These are phyloP conservation scores for Warburgia ugandensis DNA, from an alignment of 164 flowering plant genomes.

Conservation along the genomic window DNA sequence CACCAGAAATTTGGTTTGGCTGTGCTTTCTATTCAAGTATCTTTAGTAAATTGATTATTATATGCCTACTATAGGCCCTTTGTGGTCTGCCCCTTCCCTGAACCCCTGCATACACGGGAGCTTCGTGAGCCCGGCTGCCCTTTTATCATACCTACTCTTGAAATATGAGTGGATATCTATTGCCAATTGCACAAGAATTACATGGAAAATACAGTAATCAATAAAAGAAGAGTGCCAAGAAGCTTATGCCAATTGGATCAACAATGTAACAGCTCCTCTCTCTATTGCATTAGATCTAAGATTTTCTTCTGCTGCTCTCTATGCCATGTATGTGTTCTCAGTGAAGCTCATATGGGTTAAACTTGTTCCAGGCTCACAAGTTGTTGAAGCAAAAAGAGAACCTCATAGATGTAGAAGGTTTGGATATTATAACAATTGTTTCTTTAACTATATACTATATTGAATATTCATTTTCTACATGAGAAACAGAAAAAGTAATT, in stretches of 20 bases:
- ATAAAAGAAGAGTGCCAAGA: conserved; percentile 84
- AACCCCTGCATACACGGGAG: too few relatives aligned
- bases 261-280: conserved; percentile 37
- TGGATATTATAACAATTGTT: conserved; percentile 1
- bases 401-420: conserved; percentile 40
- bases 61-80: too few relatives aligned
- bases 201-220: conserved; percentile 89
- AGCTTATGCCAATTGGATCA: conserved; percentile 62
- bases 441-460: neutral
- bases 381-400: conserved; percentile 48
- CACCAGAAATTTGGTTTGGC: too few relatives aligned
- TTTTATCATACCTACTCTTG: conserved; percentile 5
- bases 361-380: conserved; percentile 59
- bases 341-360: neutral
- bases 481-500: neutral
- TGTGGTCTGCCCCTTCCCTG: too few relatives aligned
- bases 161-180: conserved; percentile 11
- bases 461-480: neutral
- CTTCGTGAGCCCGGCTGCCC: too few relatives aligned
- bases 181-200: conserved; percentile 5
- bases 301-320: neutral
- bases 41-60: too few relatives aligned
- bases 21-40: too few relatives aligned
- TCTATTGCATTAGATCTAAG: neutral
- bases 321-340: neutral